These are phyloP conservation scores for Eucalyptus shirleyi DNA, from an alignment of 345 rosid species.

Conservation along the genomic window DNA sequence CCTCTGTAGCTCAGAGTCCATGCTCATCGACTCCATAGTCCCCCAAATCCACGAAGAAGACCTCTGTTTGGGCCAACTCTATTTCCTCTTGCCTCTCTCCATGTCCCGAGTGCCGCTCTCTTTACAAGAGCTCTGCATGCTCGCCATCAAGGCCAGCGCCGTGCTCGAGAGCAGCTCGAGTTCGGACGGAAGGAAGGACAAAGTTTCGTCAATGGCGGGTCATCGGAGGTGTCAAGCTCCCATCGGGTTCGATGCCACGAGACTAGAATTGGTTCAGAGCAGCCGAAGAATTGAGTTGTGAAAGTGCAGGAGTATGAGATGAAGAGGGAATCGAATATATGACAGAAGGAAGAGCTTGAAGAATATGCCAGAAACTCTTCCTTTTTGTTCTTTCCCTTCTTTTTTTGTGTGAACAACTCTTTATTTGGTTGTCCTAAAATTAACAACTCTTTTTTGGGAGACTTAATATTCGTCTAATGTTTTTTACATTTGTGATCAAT, in stretches of 20 bases:
- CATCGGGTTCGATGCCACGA: neutral
- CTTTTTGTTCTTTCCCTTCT: neutral
- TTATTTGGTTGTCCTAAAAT: neutral
- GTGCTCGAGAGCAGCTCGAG: neutral
- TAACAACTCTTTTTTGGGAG: no score
- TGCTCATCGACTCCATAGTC: neutral
- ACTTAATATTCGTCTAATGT: no score
- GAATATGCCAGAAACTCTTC: neutral
- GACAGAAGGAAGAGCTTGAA: neutral
- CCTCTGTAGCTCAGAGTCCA: neutral
- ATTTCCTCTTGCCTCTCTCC: constrained; percentile 54
- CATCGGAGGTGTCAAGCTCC: neutral
- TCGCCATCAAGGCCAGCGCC: neutral
- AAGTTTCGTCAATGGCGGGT: neutral
- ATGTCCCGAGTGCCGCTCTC: constrained; percentile 3
- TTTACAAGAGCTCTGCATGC: neutral
- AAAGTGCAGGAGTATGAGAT: neutral
- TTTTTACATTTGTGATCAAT: no score
- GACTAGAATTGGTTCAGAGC: neutral
- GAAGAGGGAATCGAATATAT: neutral
- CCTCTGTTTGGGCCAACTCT: constrained; percentile 11
- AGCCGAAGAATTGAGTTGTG: neutral
- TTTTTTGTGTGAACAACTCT: neutral
- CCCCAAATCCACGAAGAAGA: neutral
- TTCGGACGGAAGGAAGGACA: neutral